Conservation (phyloP, 768 basidiomycete genomes). For the Glaciozyma antarctica region DNA sequence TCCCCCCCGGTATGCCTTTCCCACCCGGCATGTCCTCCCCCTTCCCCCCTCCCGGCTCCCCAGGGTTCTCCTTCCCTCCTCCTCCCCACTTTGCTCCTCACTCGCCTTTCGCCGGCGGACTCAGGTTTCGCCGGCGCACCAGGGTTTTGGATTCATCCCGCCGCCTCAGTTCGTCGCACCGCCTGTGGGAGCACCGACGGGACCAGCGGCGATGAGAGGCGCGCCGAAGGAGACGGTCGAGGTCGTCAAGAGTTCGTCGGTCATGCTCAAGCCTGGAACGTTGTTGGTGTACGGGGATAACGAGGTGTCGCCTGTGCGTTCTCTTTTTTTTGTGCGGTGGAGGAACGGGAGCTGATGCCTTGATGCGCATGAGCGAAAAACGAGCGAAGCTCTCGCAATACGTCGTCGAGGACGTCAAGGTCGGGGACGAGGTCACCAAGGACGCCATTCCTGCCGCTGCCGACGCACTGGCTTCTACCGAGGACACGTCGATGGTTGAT, state of each 20-base stretch:
- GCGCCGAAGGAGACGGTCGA: slow-evolving; percentile 1
- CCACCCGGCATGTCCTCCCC: slow-evolving; percentile 26
- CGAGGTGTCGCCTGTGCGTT: slow-evolving; percentile 30
- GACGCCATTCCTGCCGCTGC: slow-evolving; percentile 36
- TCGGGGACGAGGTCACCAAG: slow-evolving; percentile 2
- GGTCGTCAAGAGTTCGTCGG: slow-evolving; percentile 18
- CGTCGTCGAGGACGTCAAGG: slow-evolving; percentile 18
- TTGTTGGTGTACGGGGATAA: slow-evolving; percentile 33
- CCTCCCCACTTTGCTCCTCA: too few species aligned
- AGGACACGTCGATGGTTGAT: too few species aligned
- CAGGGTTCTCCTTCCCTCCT: too few species aligned
- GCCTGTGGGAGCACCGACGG: slow-evolving; percentile 15
- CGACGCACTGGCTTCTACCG: slow-evolving; percentile 43
- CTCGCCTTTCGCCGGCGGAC: too few species aligned
- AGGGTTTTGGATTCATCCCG: slow-evolving; percentile 39
- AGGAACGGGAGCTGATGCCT: neutral
- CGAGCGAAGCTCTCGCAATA: slow-evolving; percentile 54
- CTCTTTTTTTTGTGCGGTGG: neutral
- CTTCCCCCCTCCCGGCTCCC: too few species aligned
- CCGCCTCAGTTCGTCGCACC: slow-evolving; percentile 23
- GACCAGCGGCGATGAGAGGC: neutral
- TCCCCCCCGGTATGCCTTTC: slow-evolving; percentile 13
- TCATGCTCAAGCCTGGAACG: slow-evolving; percentile 32
- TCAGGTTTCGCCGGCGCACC: too few species aligned
- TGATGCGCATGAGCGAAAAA: slow-evolving; percentile 59